Evolutionary conservation across 2,329 filamentous ascomycete genomes (phyloP).

Genomic region (Myriosclerotinia duriaeana): DNA sequence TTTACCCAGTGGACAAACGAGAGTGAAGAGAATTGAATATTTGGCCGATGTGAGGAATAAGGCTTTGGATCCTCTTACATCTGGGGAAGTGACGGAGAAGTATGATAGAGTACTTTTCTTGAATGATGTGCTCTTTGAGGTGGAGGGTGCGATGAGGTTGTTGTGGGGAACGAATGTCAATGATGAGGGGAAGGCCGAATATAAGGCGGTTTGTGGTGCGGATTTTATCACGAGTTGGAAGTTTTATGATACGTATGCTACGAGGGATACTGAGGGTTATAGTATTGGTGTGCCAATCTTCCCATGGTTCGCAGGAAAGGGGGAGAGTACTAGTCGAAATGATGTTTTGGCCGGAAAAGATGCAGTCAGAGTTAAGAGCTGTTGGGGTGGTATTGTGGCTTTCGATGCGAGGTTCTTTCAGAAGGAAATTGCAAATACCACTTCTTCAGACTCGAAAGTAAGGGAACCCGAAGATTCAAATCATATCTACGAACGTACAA

Average conservation of each 20-base stretch:
- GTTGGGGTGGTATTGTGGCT: conserved; percentile 76
- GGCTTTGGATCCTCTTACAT: conserved; percentile 62
- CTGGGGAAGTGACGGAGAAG: conserved; percentile 39
- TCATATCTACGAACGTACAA: conserved; percentile 26
- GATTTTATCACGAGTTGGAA: conserved; percentile 68
- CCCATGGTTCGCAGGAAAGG: conserved; percentile 61
- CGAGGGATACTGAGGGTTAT: conserved; percentile 64
- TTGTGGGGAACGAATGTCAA: conserved; percentile 62
- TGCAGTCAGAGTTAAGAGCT: conserved; percentile 68
- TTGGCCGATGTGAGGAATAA: conserved; percentile 71
- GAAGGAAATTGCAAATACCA: conserved; percentile 11
- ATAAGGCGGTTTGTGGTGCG: conserved; percentile 68
- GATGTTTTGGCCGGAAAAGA: conserved; percentile 62
- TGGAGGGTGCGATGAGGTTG: conserved; percentile 54
- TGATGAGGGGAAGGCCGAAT: conserved; percentile 52
- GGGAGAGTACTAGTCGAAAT: conserved; percentile 54
- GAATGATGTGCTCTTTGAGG: conserved; percentile 62
- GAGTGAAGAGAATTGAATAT: conserved; percentile 72
- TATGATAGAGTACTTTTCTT: conserved; percentile 62
- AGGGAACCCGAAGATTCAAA: not conserved
- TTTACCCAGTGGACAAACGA: conserved; percentile 60
- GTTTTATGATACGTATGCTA: conserved; percentile 74
- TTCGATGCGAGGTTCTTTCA: conserved; percentile 63
- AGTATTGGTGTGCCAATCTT: conserved; percentile 64
- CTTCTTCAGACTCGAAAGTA: not conserved